Evolutionary conservation across 805 yeast species (phyloP), one percentile per base, ranked within the genome.

Genomic region (Schwanniomyces yamadae): DNA sequence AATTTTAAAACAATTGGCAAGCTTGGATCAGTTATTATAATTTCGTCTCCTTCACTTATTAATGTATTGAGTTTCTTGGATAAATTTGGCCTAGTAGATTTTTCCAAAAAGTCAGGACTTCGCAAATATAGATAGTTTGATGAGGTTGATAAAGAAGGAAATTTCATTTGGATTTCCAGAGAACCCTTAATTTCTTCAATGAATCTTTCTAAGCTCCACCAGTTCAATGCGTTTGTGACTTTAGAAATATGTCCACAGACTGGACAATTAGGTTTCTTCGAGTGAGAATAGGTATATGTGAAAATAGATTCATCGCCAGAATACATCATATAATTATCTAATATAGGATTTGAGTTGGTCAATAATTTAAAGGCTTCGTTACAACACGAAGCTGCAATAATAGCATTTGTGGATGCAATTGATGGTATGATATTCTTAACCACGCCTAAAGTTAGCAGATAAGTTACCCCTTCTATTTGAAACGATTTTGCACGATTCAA

Each of bases 401-500:
- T 74, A 2, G 98, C 95, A 57, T 93, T 91, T 0, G 97, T 90
- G 2, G 95, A 82, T 1, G 96, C 96, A 36, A 90, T 85, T 1
- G 96, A 90, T 0, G 99, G 99, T 7, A 91, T 84, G 41, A 91
- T 90, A 50, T 83, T 83, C 57, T 91, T 91, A 34, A 88, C 86
- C 22, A 91, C 95, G 0, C 98, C 98, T 34, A 86, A 70, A 0
- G 93, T 80, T 25, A 85, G 73, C 32, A 73, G 63, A 40, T 76
- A 72, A 0, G 91, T 84, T 8, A 91, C 86, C 0, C 91, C 90
- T n/a, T 66, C 69, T 30, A 91, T 91, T 2, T 75, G 73, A 54
- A 80, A 88, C 22, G 70, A 57, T 1, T 55, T 28, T 0, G 96
- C 96, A 37, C 98, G 64, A 11, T 49, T 49, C 8, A 56, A 36